Evolutionary conservation across 257 asterid genomes (phyloP).

Genomic region (Solanum lycopersicoides): DNA sequence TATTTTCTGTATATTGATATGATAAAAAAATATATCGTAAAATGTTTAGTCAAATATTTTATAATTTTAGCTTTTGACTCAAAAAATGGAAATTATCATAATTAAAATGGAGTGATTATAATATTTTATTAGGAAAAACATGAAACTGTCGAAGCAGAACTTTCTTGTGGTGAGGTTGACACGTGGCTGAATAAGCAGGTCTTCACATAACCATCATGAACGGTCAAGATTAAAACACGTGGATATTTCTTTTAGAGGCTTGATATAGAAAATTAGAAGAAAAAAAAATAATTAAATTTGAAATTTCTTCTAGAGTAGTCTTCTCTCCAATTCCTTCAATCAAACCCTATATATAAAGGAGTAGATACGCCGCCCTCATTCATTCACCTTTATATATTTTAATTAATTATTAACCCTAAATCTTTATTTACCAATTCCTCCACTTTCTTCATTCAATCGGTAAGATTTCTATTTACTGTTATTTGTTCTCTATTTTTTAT

Average conservation of each 20-base stretch:
- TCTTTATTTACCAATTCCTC: not conserved
- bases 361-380: conserved; percentile 12
- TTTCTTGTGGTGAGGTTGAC: not conserved
- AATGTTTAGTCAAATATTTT: too few species aligned
- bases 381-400: not conserved
- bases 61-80: too few species aligned
- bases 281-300: not conserved
- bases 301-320: not conserved
- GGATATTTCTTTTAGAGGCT: not conserved
- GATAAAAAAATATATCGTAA: too few species aligned
- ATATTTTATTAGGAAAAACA: too few species aligned
- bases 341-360: conserved; percentile 8
- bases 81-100: too few species aligned
- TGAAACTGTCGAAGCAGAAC: not conserved
- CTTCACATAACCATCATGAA: not conserved
- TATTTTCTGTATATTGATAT: too few species aligned
- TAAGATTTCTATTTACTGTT: not conserved
- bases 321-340: not conserved
- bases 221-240: not conserved
- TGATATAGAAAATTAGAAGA: not conserved
- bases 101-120: too few species aligned
- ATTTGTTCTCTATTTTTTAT: not conserved
- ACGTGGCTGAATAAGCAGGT: not conserved
- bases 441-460: conserved; percentile 1
- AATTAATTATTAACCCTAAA: too few species aligned